These are phyloP conservation scores for Penicillium sp. DNA, from an alignment of 2,329 filamentous ascomycete species.

Conservation along the genomic window DNA sequence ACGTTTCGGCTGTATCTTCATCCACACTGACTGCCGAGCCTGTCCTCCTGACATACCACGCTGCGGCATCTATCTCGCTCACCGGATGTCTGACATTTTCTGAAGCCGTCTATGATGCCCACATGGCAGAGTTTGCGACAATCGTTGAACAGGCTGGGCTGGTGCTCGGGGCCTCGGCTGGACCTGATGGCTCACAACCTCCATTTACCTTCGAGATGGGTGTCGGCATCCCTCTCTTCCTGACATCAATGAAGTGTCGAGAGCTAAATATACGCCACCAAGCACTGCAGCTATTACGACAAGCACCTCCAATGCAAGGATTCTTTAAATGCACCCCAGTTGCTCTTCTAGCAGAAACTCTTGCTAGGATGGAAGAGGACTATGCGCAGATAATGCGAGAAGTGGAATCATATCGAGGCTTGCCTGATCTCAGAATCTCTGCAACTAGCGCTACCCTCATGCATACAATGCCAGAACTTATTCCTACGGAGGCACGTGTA, in stretches of 20 bases:
- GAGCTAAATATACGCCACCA: constrained; percentile 21
- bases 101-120: constrained; percentile 20
- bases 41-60: constrained; percentile 11
- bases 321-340: constrained; percentile 26
- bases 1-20: neutral
- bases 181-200: constrained; percentile 14
- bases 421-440: neutral
- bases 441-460: neutral
- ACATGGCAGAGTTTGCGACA: constrained; percentile 13
- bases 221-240: constrained; percentile 24
- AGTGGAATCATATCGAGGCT: neutral
- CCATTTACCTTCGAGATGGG: constrained; percentile 31
- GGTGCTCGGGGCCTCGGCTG: constrained; percentile 9
- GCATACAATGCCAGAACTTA: neutral
- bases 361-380: constrained; percentile 27
- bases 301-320: constrained; percentile 27
- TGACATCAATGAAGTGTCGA: constrained; percentile 30
- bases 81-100: constrained; percentile 17
- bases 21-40: constrained; percentile 5
- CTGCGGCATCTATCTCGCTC: constrained; percentile 15
- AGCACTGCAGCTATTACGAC: constrained; percentile 23
- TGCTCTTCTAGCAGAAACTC: constrained; percentile 19
- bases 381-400: neutral
- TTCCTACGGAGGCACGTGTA: constrained; percentile 31
- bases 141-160: constrained; percentile 15